Percentiles rank a stretch among this genome's conserved stretches.
Conservation (phyloP, 306 rosid genomes). For the Datisca glomerata region DNA sequence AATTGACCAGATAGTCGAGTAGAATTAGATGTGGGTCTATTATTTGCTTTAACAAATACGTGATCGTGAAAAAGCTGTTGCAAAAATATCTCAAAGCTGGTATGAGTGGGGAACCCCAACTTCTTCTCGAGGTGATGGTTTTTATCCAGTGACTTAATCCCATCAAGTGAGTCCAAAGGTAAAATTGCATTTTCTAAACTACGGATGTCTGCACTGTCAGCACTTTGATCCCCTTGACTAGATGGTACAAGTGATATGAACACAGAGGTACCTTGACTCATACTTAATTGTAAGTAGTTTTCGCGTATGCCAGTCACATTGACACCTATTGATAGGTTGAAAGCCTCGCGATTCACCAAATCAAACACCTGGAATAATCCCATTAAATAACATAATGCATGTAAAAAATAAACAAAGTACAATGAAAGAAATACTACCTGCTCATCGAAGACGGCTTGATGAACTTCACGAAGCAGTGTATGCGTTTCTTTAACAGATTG, state of each 20-base stretch:
- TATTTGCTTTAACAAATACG: conserved; percentile 51
- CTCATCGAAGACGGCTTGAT: conserved; percentile 68
- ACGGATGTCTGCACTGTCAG: conserved; percentile 26
- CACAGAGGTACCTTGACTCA: conserved; percentile 63
- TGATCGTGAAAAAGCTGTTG: conserved; percentile 76
- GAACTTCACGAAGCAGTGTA: conserved; percentile 64
- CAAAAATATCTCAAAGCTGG: conserved; percentile 70
- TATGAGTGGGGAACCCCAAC: conserved; percentile 36
- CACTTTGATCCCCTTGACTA: conserved; percentile 34
- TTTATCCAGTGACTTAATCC: conserved; percentile 36
- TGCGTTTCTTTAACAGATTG: conserved; percentile 64
- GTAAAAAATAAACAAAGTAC: not conserved
- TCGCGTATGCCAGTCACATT: conserved; percentile 86
- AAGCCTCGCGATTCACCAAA: conserved; percentile 84
- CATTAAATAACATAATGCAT: conserved; percentile 5
- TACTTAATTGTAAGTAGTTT: conserved; percentile 71
- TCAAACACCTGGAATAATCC: conserved; percentile 65
- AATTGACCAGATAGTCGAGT: conserved; percentile 31
- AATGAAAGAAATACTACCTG: conserved; percentile 31
- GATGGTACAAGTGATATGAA: conserved; percentile 59
- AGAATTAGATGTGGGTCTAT: conserved; percentile 31
- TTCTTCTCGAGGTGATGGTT: conserved; percentile 25
- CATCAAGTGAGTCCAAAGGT: conserved; percentile 72
- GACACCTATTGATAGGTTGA: conserved; percentile 48
- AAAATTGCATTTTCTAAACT: conserved; percentile 42